These are phyloP conservation scores for Kodamaea anthophila DNA, from an alignment of 1,139 yeast species.

Conservation along the genomic window DNA sequence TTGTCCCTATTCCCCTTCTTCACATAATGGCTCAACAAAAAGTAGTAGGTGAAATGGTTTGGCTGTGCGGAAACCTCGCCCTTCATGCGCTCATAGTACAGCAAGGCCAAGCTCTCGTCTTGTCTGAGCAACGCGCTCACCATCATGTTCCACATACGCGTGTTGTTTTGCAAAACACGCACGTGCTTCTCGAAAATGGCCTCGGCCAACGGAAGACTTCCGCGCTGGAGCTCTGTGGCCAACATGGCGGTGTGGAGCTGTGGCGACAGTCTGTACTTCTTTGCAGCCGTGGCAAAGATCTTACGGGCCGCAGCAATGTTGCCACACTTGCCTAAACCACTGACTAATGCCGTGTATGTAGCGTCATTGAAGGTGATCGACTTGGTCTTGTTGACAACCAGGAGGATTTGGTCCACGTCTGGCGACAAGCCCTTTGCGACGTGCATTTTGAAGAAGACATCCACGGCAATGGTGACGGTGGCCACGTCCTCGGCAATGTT, in stretches of 20 bases:
- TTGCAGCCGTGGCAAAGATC: conserved; percentile 38
- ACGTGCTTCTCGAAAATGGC: conserved; percentile 41
- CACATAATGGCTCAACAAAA: conserved; percentile 41
- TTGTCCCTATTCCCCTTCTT: conserved; percentile 25
- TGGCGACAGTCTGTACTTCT: conserved; percentile 27
- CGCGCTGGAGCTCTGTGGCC: conserved; percentile 49
- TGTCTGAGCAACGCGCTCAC: conserved; percentile 42
- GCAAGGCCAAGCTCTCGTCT: conserved; percentile 33
- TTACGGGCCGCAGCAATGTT: conserved; percentile 49
- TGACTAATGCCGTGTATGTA: conserved; percentile 51
- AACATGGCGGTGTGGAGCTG: conserved; percentile 52
- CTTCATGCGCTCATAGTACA: conserved; percentile 30
- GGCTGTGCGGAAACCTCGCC: conserved; percentile 29
- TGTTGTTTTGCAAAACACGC: conserved; percentile 21
- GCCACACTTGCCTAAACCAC: conserved; percentile 47
- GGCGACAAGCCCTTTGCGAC: conserved; percentile 42
- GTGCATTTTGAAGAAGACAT: conserved; percentile 46
- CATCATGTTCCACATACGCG: conserved; percentile 56
- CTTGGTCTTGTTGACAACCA: conserved; percentile 35
- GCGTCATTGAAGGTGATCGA: conserved; percentile 40
- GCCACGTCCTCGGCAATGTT: conserved; percentile 56
- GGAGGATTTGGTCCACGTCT: conserved; percentile 31
- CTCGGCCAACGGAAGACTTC: conserved; percentile 45
- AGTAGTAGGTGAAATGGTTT: conserved; percentile 54
- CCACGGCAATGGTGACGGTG: conserved; percentile 60